phyloP scores from a whole-genome alignment of 306 rosid genomes.

The Malus sylvestris region DNA sequence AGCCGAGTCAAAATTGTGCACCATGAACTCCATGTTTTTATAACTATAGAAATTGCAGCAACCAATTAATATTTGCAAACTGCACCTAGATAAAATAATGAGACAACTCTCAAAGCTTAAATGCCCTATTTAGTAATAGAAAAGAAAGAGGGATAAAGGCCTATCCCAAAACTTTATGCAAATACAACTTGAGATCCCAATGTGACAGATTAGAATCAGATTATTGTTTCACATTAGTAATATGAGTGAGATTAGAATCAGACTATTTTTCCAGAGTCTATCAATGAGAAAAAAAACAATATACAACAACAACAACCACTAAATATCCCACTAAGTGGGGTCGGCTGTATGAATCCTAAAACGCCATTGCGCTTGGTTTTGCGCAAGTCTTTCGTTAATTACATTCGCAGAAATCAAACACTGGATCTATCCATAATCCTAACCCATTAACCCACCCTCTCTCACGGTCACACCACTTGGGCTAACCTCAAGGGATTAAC shows the following conservation, averaged over 20 bases:
- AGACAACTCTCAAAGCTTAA: not conserved
- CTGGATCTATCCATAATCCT: not conserved
- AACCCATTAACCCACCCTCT: not conserved
- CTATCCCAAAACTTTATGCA: not conserved
- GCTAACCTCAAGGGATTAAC: not conserved
- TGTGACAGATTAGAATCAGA: not conserved
- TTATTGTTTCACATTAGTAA: not conserved
- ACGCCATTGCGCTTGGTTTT: too few relatives aligned
- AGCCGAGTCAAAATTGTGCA: not conserved
- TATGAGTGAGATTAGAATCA: not conserved
- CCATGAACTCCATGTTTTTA: not conserved
- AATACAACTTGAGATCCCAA: not conserved
- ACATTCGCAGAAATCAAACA: not conserved
- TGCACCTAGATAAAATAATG: not conserved
- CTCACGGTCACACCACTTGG: not conserved
- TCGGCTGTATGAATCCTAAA: too few relatives aligned
- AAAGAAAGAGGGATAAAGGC: not conserved
- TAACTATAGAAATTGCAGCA: not conserved
- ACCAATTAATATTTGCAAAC: not conserved
- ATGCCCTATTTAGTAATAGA: not conserved
- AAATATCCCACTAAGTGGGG: too few relatives aligned
- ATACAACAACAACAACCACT: too few relatives aligned
- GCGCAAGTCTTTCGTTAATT: too few relatives aligned
- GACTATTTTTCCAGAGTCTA: not conserved
- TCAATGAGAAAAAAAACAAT: not conserved